These are phyloP conservation scores for Elsinoe ampelina DNA, from an alignment of 2,329 filamentous ascomycete genomes.

Conservation along the genomic window DNA sequence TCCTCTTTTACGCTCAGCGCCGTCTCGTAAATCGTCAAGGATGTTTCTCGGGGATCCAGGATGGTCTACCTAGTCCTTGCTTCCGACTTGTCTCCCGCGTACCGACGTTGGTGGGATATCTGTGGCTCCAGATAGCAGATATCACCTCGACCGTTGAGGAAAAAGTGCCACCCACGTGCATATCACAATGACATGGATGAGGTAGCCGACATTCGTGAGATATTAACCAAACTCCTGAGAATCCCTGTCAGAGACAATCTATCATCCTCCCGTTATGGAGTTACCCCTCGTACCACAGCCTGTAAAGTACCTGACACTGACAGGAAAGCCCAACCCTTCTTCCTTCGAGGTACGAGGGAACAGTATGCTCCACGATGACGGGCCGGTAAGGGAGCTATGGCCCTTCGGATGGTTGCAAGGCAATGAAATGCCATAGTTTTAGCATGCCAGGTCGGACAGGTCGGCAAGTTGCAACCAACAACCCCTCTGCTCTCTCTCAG, in stretches of 20 bases:
- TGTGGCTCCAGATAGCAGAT: neutral
- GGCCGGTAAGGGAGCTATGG: neutral
- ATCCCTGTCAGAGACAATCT: slow-evolving; percentile 7
- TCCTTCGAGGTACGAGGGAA: slow-evolving; percentile 1
- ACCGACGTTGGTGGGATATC: neutral
- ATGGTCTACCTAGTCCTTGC: neutral
- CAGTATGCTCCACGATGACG: neutral
- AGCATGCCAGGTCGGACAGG: neutral
- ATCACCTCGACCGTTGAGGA: neutral
- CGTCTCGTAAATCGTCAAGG: slow-evolving; percentile 4
- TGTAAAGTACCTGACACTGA: neutral
- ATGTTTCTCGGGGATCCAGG: neutral
- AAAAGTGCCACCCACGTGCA: slow-evolving; percentile 9
- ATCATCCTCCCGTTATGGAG: neutral
- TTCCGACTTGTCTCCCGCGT: neutral
- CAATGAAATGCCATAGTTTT: neutral
- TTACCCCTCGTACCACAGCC: neutral
- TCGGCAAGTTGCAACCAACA: neutral
- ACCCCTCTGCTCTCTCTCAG: neutral
- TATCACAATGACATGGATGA: neutral
- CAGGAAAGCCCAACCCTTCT: neutral
- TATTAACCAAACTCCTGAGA: no score
- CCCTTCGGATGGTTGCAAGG: neutral
- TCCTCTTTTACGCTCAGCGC: neutral
- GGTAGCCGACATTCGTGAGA: neutral